A percentile compares a stretch with the other conserved stretches of the same genome.
Conservation (phyloP, 441 rosid genomes). For the Euphorbia corollata region DNA sequence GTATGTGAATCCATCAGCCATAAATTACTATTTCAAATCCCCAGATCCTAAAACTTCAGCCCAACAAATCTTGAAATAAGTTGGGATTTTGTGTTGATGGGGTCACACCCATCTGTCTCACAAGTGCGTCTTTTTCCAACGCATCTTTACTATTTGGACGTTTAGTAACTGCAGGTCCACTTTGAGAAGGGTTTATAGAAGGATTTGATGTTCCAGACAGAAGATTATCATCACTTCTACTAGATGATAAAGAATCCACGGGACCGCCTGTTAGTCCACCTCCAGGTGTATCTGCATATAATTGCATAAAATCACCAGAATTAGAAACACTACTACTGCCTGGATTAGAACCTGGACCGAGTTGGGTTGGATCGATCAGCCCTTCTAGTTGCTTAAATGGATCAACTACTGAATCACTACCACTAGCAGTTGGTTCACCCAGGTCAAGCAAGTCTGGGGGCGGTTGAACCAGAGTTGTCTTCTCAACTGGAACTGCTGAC, state of each 20-base stretch:
- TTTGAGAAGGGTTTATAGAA: slow-evolving; percentile 20
- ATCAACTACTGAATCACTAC: slow-evolving; percentile 38
- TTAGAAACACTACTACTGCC: slow-evolving; percentile 23
- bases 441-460: slow-evolving; percentile 91
- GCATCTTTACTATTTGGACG: slow-evolving; percentile 67
- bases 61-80: slow-evolving; percentile 78
- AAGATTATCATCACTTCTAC: slow-evolving; percentile 26
- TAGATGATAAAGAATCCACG: slow-evolving; percentile 18
- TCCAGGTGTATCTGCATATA: slow-evolving; percentile 41
- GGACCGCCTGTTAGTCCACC: slow-evolving; percentile 24
- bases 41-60: slow-evolving; percentile 26
- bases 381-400: slow-evolving; percentile 89
- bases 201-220: slow-evolving; percentile 39
- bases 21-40: not conserved
- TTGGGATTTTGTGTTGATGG: slow-evolving; percentile 85
- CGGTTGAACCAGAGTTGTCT: slow-evolving; percentile 42
- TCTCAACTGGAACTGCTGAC: slow-evolving; percentile 26
- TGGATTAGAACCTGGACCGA: slow-evolving; percentile 24
- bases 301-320: slow-evolving; percentile 45
- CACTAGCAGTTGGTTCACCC: slow-evolving; percentile 44
- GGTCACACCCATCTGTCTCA: slow-evolving; percentile 92
- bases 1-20: slow-evolving; percentile 2
- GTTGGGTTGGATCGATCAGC: slow-evolving; percentile 54
- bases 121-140: slow-evolving; percentile 85
- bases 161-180: slow-evolving; percentile 33